Percentiles rank a stretch among this genome's conserved stretches.
phyloP scores from a whole-genome alignment of 2,329 filamentous ascomycete genomes.

The Penicillium sp. region DNA sequence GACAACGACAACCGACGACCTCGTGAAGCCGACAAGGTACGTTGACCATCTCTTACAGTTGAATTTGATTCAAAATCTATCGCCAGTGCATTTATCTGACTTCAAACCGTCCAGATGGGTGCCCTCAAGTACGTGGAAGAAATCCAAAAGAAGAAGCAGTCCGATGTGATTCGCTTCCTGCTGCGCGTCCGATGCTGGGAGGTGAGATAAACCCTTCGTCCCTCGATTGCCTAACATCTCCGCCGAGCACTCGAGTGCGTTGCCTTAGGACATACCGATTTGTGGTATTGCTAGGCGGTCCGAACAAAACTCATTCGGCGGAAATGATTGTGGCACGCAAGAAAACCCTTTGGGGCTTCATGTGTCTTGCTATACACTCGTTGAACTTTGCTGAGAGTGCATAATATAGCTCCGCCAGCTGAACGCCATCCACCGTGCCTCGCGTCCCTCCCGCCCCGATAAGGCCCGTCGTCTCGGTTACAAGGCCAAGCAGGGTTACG shows the following conservation, averaged over 20 bases:
- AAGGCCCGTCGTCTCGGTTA: slow-evolving; percentile 99
- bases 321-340: slow-evolving; percentile 49
- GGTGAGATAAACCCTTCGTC: slow-evolving; percentile 54
- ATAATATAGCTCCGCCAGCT: slow-evolving; percentile 99
- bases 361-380: slow-evolving; percentile 89
- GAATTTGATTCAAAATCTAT: neutral
- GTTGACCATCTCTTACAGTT: slow-evolving; percentile 16
- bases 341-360: slow-evolving; percentile 29
- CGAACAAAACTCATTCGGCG: slow-evolving; percentile 35
- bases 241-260: slow-evolving; percentile 38
- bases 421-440: slow-evolving; percentile 99
- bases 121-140: slow-evolving; percentile 99
- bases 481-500: slow-evolving; percentile 99
- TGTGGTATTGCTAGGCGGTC: slow-evolving; percentile 35
- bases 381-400: slow-evolving; percentile 99
- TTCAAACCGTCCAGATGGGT: slow-evolving; percentile 69
- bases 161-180: slow-evolving; percentile 99
- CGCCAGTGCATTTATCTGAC: slow-evolving; percentile 18
- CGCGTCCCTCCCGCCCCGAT: slow-evolving; percentile 95
- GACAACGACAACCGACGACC: slow-evolving; percentile 47
- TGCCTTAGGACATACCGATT: slow-evolving; percentile 33
- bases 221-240: slow-evolving; percentile 39
- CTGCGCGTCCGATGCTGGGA: slow-evolving; percentile 99
- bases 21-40: slow-evolving; percentile 47
- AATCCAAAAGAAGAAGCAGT: slow-evolving; percentile 99